These are phyloP conservation scores for Fraxinus angustifolia DNA, from an alignment of 305 asterid genomes.

Conservation along the genomic window DNA sequence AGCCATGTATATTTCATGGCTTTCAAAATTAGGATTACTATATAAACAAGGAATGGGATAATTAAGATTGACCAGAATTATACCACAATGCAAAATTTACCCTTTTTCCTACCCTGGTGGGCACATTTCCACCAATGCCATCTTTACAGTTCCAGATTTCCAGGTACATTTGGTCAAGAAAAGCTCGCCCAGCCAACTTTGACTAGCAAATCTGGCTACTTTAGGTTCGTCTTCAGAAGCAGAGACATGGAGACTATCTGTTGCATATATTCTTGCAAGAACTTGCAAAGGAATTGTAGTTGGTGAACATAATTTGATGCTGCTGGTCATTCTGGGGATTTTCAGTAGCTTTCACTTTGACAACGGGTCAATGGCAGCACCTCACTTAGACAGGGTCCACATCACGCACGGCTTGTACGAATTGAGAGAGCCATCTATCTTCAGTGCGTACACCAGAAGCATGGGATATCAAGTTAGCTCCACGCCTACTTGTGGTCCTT, in stretches of 20 bases:
- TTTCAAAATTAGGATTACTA: slow-evolving; percentile 6
- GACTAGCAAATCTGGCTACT: neutral
- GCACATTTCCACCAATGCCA: slow-evolving; percentile 1
- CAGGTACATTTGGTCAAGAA: neutral
- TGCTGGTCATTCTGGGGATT: neutral
- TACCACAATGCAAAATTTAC: neutral
- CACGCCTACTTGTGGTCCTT: slow-evolving; percentile 46
- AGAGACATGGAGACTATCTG: neutral
- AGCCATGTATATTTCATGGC: neutral
- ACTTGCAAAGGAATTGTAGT: slow-evolving; percentile 7
- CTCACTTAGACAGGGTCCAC: slow-evolving; percentile 9
- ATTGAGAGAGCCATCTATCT: neutral
- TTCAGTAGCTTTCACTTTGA: neutral
- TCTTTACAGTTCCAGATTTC: slow-evolving; percentile 8
- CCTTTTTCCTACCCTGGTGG: neutral
- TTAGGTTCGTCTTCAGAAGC: slow-evolving; percentile 9
- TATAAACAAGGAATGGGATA: slow-evolving; percentile 1
- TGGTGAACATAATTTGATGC: slow-evolving; percentile 6
- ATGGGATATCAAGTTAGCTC: slow-evolving; percentile 5
- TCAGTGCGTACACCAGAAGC: neutral
- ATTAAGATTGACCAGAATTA: neutral
- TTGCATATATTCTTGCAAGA: slow-evolving; percentile 8
- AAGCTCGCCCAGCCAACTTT: neutral
- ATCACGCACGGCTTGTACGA: neutral
- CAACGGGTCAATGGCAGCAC: neutral